A percentile compares a stretch with the other conserved stretches of the same genome.
phyloP scores from a whole-genome alignment of 148 eudicot genomes.

The Heliosperma pusillum region DNA sequence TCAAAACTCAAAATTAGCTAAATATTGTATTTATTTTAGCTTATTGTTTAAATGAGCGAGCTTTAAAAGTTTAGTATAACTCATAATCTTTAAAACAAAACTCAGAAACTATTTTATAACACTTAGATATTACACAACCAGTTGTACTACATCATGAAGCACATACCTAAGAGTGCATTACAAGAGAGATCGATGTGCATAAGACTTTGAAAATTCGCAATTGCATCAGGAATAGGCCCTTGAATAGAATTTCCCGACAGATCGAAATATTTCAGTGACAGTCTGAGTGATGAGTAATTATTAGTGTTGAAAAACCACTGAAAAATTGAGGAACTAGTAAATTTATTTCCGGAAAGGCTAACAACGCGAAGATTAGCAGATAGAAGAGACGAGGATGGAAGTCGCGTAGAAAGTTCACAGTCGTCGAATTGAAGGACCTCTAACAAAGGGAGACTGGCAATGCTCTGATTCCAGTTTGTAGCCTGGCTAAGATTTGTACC shows the following conservation, averaged over 20 bases:
- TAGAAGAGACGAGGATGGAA: neutral
- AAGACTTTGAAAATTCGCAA: neutral
- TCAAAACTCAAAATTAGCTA: no score
- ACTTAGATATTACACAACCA: no score
- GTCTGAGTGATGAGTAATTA: neutral
- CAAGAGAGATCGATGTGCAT: neutral
- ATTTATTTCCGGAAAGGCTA: neutral
- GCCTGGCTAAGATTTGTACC: conserved; percentile 2
- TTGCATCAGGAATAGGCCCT: conserved; percentile 13
- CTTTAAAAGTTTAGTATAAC: no score
- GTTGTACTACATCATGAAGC: neutral
- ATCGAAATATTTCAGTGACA: neutral
- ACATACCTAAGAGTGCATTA: neutral
- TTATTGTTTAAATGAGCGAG: no score
- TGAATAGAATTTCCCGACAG: neutral
- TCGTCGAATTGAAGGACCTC: neutral
- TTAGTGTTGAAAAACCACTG: conserved; percentile 1
- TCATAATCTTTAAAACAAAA: no score
- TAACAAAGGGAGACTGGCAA: conserved; percentile 9
- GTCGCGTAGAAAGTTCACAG: neutral
- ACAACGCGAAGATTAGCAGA: neutral
- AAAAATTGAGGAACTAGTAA: neutral
- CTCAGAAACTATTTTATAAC: no score
- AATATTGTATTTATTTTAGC: no score
- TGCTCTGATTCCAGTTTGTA: neutral